Evolutionary conservation across 164 flowering plant species (phyloP).

Genomic region (Piper longum): DNA sequence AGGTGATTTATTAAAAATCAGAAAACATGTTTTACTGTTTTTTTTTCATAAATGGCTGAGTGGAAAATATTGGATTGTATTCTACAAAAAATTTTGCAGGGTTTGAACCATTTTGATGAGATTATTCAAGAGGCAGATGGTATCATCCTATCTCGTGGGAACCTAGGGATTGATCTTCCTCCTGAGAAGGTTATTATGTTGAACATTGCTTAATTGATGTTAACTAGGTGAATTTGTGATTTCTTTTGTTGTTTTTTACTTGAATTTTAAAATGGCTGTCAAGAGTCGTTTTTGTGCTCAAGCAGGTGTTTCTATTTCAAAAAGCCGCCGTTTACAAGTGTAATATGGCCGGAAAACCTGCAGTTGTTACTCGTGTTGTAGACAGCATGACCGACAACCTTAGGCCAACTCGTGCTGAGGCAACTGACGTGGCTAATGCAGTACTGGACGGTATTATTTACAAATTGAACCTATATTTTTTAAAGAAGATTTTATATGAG

Average conservation of each 20-base stretch:
- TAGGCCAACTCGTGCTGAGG: conserved; percentile 92
- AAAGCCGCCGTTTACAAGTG: conserved; percentile 80
- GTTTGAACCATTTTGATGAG: conserved; percentile 74
- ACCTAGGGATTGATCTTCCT: conserved; percentile 77
- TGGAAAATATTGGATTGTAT: too few species aligned
- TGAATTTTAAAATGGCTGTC: too few species aligned
- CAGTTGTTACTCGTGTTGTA: conserved; percentile 82
- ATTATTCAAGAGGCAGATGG: conserved; percentile 88
- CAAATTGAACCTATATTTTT: not conserved
- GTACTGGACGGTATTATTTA: conserved; percentile 55
- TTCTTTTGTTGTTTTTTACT: too few species aligned
- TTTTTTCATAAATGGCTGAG: not conserved
- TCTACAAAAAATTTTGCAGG: conserved; percentile 22
- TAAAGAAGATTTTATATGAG: not conserved
- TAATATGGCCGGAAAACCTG: conserved; percentile 91
- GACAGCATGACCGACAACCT: conserved; percentile 92
- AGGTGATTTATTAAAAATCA: conserved; percentile 10
- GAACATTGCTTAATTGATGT: not conserved
- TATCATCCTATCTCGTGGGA: conserved; percentile 73
- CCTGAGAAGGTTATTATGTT: conserved; percentile 56
- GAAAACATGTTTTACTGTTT: conserved; percentile 1
- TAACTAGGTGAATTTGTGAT: not conserved
- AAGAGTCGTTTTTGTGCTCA: too few species aligned
- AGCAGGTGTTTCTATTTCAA: conserved; percentile 78
- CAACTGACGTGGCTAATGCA: conserved; percentile 87